A percentile compares a stretch with the other conserved stretches of the same genome.
phyloP scores from a whole-genome alignment of 73 alveolate species.

The Uronychia binucleata region DNA sequence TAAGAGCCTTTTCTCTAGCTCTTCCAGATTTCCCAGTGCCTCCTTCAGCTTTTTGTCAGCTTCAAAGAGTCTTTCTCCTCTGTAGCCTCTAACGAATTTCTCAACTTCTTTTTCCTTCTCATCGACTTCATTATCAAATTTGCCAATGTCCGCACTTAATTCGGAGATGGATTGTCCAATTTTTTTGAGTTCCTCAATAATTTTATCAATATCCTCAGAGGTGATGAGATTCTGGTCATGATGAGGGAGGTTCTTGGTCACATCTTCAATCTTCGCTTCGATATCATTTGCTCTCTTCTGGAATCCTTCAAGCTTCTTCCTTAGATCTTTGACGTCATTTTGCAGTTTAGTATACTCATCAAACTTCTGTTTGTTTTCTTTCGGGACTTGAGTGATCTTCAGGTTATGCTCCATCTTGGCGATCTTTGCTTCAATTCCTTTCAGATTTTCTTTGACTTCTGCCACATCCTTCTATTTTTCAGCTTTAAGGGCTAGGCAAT shows the following conservation, averaged over 20 bases:
- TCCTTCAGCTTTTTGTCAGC: constrained; percentile 4
- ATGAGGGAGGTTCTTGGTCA: constrained; percentile 6
- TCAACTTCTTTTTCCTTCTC: constrained; percentile 15
- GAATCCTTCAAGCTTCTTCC: not conserved
- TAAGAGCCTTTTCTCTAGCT: not conserved
- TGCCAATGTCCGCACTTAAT: not conserved
- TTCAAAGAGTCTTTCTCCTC: constrained; percentile 19
- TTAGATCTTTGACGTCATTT: not conserved
- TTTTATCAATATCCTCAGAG: constrained; percentile 1
- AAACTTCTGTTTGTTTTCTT: constrained; percentile 4
- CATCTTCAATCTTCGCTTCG: not conserved
- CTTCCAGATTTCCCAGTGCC: not conserved
- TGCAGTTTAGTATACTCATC: not conserved
- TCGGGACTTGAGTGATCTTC: not conserved
- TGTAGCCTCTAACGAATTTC: not conserved
- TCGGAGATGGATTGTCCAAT: not conserved
- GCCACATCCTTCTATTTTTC: not conserved
- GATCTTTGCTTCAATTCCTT: not conserved
- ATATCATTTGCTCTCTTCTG: not conserved
- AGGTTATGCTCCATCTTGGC: constrained; percentile 9
- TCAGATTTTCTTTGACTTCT: not conserved
- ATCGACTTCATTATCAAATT: not conserved
- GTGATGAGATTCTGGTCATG: not conserved
- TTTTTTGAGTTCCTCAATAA: constrained; percentile 4
- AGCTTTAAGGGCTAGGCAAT: not conserved